A percentile compares a stretch with the other conserved stretches of the same genome.
Evolutionary conservation across 1,284 basidiomycete genomes (phyloP).

Genomic region (Cutaneotrichosporon arboriforme): DNA sequence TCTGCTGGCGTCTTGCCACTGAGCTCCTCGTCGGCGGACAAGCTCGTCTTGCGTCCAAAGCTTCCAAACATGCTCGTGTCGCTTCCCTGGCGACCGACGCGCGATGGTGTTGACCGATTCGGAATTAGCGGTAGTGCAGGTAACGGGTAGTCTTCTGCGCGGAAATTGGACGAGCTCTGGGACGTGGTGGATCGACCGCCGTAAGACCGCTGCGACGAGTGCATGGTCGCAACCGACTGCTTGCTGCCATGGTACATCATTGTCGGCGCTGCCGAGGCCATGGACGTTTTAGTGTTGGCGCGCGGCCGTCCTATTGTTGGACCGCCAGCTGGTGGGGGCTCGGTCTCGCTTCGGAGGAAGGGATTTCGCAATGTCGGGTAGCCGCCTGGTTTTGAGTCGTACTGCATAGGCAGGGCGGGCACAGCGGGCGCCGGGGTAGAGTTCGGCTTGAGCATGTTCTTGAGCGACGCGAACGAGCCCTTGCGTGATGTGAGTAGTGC

Average conservation of each 20-base stretch:
- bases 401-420: constrained; percentile 33
- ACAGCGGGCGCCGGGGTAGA: constrained; percentile 16
- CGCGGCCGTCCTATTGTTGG: constrained; percentile 10
- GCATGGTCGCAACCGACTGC: constrained; percentile 29
- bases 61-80: constrained; percentile 36
- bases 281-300: constrained; percentile 13
- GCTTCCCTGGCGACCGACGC: constrained; percentile 35
- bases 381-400: constrained; percentile 21
- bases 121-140: constrained; percentile 40
- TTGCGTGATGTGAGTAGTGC: constrained; percentile 56
- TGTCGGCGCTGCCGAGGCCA: not conserved
- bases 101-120: constrained; percentile 28
- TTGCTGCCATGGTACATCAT: constrained; percentile 25
- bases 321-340: constrained; percentile 21
- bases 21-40: constrained; percentile 28
- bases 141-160: constrained; percentile 36
- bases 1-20: constrained; percentile 63
- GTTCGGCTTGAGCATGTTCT: constrained; percentile 71
- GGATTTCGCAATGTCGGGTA: constrained; percentile 46
- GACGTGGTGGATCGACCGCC: constrained; percentile 38
- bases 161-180: constrained; percentile 36
- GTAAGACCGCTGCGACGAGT: constrained; percentile 33
- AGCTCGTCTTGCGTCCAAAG: constrained; percentile 25
- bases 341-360: constrained; percentile 36
- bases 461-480: constrained; percentile 77